Evolutionary conservation across 2,329 filamentous ascomycete species (phyloP).

Genomic region (Elsinoe batatas): DNA sequence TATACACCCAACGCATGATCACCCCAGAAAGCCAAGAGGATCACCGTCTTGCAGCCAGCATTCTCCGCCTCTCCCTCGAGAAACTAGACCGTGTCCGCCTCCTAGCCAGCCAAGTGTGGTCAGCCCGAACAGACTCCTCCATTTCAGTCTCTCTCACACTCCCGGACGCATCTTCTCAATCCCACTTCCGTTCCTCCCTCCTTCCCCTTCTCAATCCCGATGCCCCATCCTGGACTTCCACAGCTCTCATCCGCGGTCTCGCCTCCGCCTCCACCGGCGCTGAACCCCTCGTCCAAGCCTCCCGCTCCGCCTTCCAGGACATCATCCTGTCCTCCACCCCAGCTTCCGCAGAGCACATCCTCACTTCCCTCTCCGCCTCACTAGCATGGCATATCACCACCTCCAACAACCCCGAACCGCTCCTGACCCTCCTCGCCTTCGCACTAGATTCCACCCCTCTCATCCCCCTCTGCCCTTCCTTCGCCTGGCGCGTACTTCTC

Average conservation of each 20-base stretch:
- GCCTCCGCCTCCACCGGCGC: slow-evolving; percentile 68
- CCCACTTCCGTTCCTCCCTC: background rate
- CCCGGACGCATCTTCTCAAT: slow-evolving; percentile 4
- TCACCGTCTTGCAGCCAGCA: slow-evolving; percentile 20
- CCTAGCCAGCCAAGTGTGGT: slow-evolving; percentile 46
- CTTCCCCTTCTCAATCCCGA: background rate
- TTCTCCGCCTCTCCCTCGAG: slow-evolving; percentile 66
- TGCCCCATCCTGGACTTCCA: slow-evolving; percentile 25
- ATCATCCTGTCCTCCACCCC: slow-evolving; percentile 21
- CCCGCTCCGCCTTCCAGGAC: slow-evolving; percentile 53
- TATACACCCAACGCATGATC: slow-evolving; percentile 21
- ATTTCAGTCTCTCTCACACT: background rate
- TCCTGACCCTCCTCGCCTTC: slow-evolving; percentile 65
- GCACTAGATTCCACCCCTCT: slow-evolving; percentile 39
- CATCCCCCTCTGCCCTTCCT: slow-evolving; percentile 30
- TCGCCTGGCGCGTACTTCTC: slow-evolving; percentile 57
- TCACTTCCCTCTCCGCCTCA: slow-evolving; percentile 20
- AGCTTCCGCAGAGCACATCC: slow-evolving; percentile 12
- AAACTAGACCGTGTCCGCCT: slow-evolving; percentile 80
- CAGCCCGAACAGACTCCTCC: background rate
- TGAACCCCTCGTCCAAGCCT: slow-evolving; percentile 61
- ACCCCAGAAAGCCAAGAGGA: background rate
- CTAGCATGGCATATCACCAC: slow-evolving; percentile 14
- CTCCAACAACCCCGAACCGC: slow-evolving; percentile 14
- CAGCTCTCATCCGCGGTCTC: slow-evolving; percentile 53